Conservation (phyloP, 345 rosid genomes). For the Citrus inodora region DNA sequence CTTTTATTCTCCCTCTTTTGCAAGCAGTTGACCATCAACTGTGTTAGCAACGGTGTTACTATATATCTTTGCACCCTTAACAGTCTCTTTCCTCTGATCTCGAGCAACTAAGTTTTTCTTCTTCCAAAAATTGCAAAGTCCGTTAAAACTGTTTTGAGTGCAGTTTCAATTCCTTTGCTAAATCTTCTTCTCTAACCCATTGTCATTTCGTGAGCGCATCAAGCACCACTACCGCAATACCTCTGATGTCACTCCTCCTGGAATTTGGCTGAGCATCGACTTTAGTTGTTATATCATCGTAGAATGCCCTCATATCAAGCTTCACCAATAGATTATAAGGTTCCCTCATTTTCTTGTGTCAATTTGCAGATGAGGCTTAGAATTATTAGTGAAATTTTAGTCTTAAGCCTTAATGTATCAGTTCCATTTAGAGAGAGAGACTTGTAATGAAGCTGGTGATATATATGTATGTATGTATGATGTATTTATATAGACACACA, state of each 20-base stretch:
- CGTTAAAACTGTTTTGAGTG: conserved; percentile 81
- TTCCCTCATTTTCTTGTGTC: conserved; percentile 30
- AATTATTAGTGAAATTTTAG: not conserved
- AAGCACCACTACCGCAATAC: conserved; percentile 69
- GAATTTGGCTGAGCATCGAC: conserved; percentile 74
- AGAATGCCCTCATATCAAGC: conserved; percentile 78
- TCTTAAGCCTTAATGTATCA: too few species aligned
- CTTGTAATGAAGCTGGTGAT: too few species aligned
- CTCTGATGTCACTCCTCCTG: conserved; percentile 62
- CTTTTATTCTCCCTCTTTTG: too few species aligned
- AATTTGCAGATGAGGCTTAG: not conserved
- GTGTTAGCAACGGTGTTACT: too few species aligned
- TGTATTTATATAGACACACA: too few species aligned
- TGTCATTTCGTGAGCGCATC: conserved; percentile 79
- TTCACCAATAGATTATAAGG: conserved; percentile 63
- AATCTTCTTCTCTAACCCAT: conserved; percentile 96
- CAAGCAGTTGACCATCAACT: too few species aligned
- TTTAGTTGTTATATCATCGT: conserved; percentile 63
- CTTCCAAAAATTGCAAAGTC: conserved; percentile 64
- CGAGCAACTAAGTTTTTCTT: conserved; percentile 69
- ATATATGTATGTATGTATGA: too few species aligned
- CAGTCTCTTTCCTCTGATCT: conserved; percentile 69
- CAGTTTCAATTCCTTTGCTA: conserved; percentile 78
- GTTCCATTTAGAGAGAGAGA: too few species aligned
- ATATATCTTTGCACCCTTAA: too few species aligned